Evolutionary conservation across 768 basidiomycete species (phyloP).

Genomic region (Termitomyces titanicus): DNA sequence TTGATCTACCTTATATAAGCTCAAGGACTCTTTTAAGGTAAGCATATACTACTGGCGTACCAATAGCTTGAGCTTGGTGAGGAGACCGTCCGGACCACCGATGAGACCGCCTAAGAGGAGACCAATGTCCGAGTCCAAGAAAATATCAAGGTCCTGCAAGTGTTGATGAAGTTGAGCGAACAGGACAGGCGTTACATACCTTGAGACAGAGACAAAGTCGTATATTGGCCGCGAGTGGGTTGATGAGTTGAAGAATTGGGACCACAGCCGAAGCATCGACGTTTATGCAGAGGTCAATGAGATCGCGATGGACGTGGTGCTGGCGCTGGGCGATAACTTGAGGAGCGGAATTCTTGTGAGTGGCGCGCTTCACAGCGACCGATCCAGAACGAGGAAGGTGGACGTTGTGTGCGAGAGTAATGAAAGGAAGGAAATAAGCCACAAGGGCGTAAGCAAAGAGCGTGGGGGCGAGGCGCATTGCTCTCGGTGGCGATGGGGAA

Average conservation of each 20-base stretch:
- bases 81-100: conserved; percentile 15
- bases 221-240: conserved; percentile 12
- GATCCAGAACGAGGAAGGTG: conserved; percentile 10
- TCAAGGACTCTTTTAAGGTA: not conserved
- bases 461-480: conserved; percentile 17
- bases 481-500: conserved; percentile 6
- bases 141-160: conserved; percentile 14
- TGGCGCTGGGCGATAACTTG: conserved; percentile 14
- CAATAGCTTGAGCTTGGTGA: conserved; percentile 12
- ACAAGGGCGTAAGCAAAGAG: conserved; percentile 15
- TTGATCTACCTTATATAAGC: conserved; percentile 9
- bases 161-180: not conserved
- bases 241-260: conserved; percentile 11
- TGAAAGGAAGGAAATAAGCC: conserved; percentile 11
- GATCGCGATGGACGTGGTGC: conserved; percentile 14
- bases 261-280: conserved; percentile 13
- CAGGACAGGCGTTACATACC: not conserved
- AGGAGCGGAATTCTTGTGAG: conserved; percentile 5
- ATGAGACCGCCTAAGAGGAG: conserved; percentile 12
- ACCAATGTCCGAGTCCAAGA: conserved; percentile 15
- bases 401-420: conserved; percentile 5
- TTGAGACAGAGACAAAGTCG: conserved; percentile 18
- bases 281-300: conserved; percentile 16
- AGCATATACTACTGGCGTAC: not conserved
- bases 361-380: conserved; percentile 2